A percentile compares a stretch with the other conserved stretches of the same genome.
Evolutionary conservation across 163 green algal species (phyloP).

Genomic region (Volvox carteri): DNA sequence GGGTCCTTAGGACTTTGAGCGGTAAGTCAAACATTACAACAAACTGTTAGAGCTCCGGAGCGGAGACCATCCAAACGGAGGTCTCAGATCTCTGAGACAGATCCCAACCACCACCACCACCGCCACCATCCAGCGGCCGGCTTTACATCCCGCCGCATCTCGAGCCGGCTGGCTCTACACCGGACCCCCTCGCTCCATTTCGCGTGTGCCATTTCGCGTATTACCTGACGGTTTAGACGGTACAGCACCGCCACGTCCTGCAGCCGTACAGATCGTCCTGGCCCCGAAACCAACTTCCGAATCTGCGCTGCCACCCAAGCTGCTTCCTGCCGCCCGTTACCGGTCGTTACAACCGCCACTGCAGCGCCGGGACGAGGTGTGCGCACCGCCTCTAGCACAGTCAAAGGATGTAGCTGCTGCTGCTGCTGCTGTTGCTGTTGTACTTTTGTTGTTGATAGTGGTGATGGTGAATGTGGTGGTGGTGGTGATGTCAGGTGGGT

Average conservation of each 20-base stretch:
- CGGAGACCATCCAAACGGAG: too few relatives aligned
- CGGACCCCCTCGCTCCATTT: too few relatives aligned
- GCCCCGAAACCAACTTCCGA: not conserved
- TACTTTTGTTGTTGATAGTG: not conserved
- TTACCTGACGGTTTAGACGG: slow-evolving; percentile 41
- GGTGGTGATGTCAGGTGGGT: not conserved
- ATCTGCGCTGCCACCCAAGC: slow-evolving; percentile 28
- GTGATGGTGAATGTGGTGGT: not conserved
- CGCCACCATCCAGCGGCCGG: too few relatives aligned
- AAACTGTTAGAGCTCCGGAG: too few relatives aligned
- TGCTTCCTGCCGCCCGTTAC: slow-evolving; percentile 23
- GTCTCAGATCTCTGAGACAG: too few relatives aligned
- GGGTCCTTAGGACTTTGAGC: too few relatives aligned
- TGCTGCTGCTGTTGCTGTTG: not conserved
- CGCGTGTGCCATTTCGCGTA: too few relatives aligned
- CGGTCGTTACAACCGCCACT: slow-evolving; percentile 39
- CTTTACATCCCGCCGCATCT: too few relatives aligned
- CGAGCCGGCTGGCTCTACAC: too few relatives aligned
- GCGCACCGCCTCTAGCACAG: slow-evolving; percentile 28
- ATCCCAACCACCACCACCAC: too few relatives aligned
- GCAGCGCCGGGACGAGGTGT: slow-evolving; percentile 4
- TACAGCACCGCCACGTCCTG: slow-evolving; percentile 38
- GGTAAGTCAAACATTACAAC: too few relatives aligned
- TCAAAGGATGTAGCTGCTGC: not conserved
- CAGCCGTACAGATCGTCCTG: not conserved